phyloP scores from a whole-genome alignment of 768 basidiomycete species.

The Rhodotorula diobovata region DNA sequence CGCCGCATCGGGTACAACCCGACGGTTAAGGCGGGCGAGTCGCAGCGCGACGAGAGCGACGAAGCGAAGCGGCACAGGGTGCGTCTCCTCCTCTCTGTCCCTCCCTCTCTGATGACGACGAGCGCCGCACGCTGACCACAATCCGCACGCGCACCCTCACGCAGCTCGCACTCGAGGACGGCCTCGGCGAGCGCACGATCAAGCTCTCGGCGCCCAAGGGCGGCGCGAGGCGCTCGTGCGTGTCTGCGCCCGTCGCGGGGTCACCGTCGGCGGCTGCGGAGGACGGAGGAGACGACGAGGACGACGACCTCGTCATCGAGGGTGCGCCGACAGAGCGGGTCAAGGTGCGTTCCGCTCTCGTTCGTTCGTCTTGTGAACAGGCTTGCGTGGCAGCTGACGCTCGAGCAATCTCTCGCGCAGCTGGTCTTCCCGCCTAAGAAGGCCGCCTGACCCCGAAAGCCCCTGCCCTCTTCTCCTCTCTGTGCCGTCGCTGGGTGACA shows the following conservation, averaged over 20 bases:
- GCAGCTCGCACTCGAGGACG: slow-evolving; percentile 25
- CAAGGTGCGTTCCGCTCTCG: slow-evolving; percentile 10
- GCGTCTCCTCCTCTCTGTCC: not conserved
- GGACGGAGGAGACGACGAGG: slow-evolving; percentile 7
- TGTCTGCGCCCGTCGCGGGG: not conserved
- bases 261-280: no score
- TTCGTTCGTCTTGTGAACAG: no score
- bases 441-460: not conserved
- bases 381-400: not conserved
- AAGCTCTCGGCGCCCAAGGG: slow-evolving; percentile 24
- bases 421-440: not conserved
- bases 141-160: no score
- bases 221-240: not conserved
- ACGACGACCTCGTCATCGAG: slow-evolving; percentile 28
- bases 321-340: not conserved
- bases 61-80: slow-evolving; percentile 19
- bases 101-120: no score
- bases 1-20: slow-evolving; percentile 35
- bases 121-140: not conserved
- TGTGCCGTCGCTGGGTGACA: no score
- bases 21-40: slow-evolving; percentile 6
- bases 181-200: slow-evolving; percentile 4
- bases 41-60: slow-evolving; percentile 5
- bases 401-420: not conserved
- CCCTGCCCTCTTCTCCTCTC: not conserved